Base-by-base conservation (phyloP, 495 filamentous ascomycete genomes). In the Poronia punctata region DNA sequence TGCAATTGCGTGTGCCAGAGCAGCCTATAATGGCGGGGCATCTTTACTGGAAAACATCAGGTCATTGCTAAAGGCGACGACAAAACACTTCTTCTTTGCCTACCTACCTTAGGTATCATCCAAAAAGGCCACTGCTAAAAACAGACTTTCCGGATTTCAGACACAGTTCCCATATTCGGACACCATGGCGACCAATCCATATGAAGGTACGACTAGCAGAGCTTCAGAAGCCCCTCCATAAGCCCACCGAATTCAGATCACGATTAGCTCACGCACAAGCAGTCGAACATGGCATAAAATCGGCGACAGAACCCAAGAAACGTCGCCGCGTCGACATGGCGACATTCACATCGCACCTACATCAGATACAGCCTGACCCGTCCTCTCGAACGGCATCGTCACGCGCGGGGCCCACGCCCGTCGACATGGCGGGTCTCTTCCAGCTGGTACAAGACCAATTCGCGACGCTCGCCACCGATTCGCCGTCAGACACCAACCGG, bases 271-370 rank as follows among this genome's bases (percentile, higher is more conserved):
- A 42, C 27, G 45, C 25, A 39, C 27, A 43, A 23, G n/a, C 50
- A 95, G 88, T 90, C 56, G 89, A 95, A 61, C 89, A 96, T 70
- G 83, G 82, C 57, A 84, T 84, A 60, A 64, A 67, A 39, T 43
- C 55, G 45, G 30, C 55, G 21, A 48, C 65, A 38, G 45, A 54
- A 41, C 25, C 67, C 48, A 50, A 67, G 52, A 61, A 64, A 20
- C 67, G 65, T 27, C 80, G 79, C 35, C 84, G 85, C 32, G 79
- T 87, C 25, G 86, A 94, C 66, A 83, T 95, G 64, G 82, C 83
- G 32, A 85, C 82, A 60, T 96, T 97, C 77, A 88, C 83, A 68
- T 68, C 80, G 29, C 79, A 82, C 34, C 80, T 93, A 35, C 67
- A 71, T 52, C 75, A 82, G 50, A 76, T 84, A 45, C 65, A 68